Conservation (phyloP, 805 yeast genomes). For the Nakazawaea ishiwadae region DNA sequence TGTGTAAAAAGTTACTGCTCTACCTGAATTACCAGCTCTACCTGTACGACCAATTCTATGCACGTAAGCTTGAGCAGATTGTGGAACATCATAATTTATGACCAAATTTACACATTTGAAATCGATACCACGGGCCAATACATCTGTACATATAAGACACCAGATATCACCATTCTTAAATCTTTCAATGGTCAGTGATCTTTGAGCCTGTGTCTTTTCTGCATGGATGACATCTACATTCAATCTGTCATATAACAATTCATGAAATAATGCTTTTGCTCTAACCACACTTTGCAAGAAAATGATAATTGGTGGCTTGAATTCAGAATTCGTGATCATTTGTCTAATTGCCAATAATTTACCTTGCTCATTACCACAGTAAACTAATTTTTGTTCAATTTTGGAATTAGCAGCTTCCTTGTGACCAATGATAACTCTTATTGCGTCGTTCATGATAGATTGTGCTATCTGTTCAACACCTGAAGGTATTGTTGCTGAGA, state of each 20-base stretch:
- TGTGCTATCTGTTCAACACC: constrained; percentile 86
- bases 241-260: constrained; percentile 81
- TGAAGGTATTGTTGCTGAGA: constrained; percentile 94
- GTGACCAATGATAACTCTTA: constrained; percentile 85
- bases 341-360: constrained; percentile 88
- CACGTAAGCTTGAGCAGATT: constrained; percentile 88
- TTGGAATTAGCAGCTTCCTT: constrained; percentile 87
- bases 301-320: constrained; percentile 89
- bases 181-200: constrained; percentile 77
- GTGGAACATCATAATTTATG: constrained; percentile 95
- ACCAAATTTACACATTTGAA: constrained; percentile 94
- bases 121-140: constrained; percentile 93
- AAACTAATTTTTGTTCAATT: constrained; percentile 79
- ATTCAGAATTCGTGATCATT: constrained; percentile 75
- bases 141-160: constrained; percentile 97
- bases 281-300: constrained; percentile 89
- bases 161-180: constrained; percentile 90
- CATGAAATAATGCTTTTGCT: constrained; percentile 94
- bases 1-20: constrained; percentile 89
- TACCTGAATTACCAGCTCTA: constrained; percentile 84
- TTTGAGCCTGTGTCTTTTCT: constrained; percentile 83
- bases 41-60: constrained; percentile 99
- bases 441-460: constrained; percentile 78
- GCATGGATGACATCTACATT: constrained; percentile 96
- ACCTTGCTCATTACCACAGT: constrained; percentile 95